Evolutionary conservation across 495 filamentous ascomycete genomes (phyloP).

Genomic region (Jackrogersella minutella): DNA sequence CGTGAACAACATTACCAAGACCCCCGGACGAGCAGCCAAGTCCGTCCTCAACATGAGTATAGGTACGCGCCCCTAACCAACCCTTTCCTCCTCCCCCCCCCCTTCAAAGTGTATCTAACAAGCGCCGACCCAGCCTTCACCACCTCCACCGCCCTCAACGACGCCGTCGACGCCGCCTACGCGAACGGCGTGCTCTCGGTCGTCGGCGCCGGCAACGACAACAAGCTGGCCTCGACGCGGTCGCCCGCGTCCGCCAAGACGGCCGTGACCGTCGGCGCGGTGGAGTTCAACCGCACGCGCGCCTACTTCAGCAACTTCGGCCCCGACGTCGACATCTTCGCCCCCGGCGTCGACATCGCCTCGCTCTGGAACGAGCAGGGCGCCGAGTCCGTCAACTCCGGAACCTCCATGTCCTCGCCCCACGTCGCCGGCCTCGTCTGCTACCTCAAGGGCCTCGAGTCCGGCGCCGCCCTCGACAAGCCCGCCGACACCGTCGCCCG

Average conservation of each 20-base stretch:
- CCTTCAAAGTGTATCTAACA: background rate
- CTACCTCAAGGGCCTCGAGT: conserved; percentile 53
- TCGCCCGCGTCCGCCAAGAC: conserved; percentile 56
- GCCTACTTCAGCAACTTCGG: conserved; percentile 65
- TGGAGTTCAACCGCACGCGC: conserved; percentile 47
- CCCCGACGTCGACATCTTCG: conserved; percentile 56
- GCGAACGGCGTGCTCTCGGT: conserved; percentile 52
- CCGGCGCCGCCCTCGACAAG: conserved; percentile 16
- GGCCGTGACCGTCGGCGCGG: conserved; percentile 62
- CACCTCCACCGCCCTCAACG: conserved; percentile 45
- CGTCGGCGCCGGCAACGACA: conserved; percentile 54
- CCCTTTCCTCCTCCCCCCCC: conserved; percentile 23
- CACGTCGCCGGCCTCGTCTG: conserved; percentile 60
- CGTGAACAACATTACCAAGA: conserved; percentile 45
- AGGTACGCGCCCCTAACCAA: conserved; percentile 45
- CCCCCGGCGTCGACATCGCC: conserved; percentile 51
- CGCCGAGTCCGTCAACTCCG: conserved; percentile 51
- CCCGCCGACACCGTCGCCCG: conserved; percentile 39
- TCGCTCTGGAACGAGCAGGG: conserved; percentile 40
- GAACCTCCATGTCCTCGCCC: conserved; percentile 63
- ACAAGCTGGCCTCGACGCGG: conserved; percentile 42
- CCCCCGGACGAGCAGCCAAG: conserved; percentile 34
- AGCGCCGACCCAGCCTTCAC: conserved; percentile 7
- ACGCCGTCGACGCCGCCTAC: conserved; percentile 50
- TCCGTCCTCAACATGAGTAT: conserved; percentile 57